phyloP scores from a whole-genome alignment of 2,329 filamentous ascomycete genomes.

The Aspergillus pseudonomiae region DNA sequence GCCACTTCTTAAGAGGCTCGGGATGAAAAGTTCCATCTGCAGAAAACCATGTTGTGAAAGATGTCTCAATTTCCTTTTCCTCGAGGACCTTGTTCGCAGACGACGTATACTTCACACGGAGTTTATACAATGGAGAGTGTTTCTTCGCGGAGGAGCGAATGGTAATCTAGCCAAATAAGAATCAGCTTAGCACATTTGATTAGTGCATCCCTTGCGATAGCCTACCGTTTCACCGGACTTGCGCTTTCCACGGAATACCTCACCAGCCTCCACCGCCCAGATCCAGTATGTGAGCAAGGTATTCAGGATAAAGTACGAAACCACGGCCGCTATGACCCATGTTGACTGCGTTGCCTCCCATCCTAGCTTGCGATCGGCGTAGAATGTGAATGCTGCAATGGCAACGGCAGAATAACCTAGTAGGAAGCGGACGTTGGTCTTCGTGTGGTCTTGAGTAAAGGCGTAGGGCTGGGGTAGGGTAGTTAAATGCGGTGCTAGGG shows the following conservation, averaged over 20 bases:
- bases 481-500: conserved; percentile 89
- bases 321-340: conserved; percentile 79
- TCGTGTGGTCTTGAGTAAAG: conserved; percentile 79
- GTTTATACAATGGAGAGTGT: conserved; percentile 77
- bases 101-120: conserved; percentile 60
- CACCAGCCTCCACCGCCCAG: conserved; percentile 76
- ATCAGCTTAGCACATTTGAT: conserved; percentile 9
- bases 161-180: conserved; percentile 59
- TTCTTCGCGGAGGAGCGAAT: conserved; percentile 76
- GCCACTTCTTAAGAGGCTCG: conserved; percentile 64
- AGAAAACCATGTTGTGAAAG: conserved; percentile 65
- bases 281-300: conserved; percentile 80
- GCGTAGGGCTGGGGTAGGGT: conserved; percentile 64
- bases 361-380: conserved; percentile 87
- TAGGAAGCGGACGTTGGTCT: conserved; percentile 78
- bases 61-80: conserved; percentile 55
- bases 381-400: conserved; percentile 81
- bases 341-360: conserved; percentile 79
- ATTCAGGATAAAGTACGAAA: conserved; percentile 78
- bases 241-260: conserved; percentile 76
- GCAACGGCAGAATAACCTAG: conserved; percentile 82
- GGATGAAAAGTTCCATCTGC: conserved; percentile 61
- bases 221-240: conserved; percentile 67
- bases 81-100: conserved; percentile 43
- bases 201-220: background rate